phyloP scores from a whole-genome alignment of 768 basidiomycete species.

The Boletus reticulatus region DNA sequence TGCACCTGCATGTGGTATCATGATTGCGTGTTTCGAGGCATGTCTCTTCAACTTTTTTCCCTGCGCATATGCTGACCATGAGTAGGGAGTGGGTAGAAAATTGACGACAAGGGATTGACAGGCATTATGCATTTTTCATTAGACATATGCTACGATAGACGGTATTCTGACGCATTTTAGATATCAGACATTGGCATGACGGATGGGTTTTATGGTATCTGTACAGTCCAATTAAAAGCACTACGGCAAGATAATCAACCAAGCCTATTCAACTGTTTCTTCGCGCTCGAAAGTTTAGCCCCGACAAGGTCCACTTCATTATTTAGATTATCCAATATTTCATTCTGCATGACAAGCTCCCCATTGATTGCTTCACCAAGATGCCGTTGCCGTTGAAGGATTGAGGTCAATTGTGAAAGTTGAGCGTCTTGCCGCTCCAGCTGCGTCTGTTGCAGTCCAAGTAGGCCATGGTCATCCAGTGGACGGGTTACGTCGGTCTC shows the following conservation, averaged over 20 bases:
- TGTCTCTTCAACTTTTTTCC: not conserved
- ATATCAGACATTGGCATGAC: not conserved
- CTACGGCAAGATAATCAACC: slow-evolving; percentile 37
- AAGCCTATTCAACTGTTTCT: slow-evolving; percentile 79
- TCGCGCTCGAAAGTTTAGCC: slow-evolving; percentile 73
- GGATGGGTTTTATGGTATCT: slow-evolving; percentile 22
- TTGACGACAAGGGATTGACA: slow-evolving; percentile 38
- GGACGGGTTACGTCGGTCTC: slow-evolving; percentile 89
- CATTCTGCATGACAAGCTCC: slow-evolving; percentile 83
- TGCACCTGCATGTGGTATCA: slow-evolving; percentile 96
- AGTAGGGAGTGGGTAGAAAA: slow-evolving; percentile 58
- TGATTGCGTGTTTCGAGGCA: slow-evolving; percentile 96
- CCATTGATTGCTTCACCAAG: slow-evolving; percentile 82
- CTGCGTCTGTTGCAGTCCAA: slow-evolving; percentile 76
- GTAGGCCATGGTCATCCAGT: slow-evolving; percentile 77
- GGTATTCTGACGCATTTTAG: slow-evolving; percentile 15
- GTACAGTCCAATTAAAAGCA: slow-evolving; percentile 5
- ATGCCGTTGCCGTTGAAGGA: slow-evolving; percentile 81
- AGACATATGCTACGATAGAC: slow-evolving; percentile 28
- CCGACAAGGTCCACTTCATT: slow-evolving; percentile 76
- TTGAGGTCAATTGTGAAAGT: slow-evolving; percentile 73
- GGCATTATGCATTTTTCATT: slow-evolving; percentile 19
- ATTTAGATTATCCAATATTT: slow-evolving; percentile 78
- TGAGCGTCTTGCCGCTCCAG: slow-evolving; percentile 84
- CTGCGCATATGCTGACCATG: slow-evolving; percentile 12